phyloP scores from a whole-genome alignment of 1,284 basidiomycete species.

The Cryptococcus sp. region DNA sequence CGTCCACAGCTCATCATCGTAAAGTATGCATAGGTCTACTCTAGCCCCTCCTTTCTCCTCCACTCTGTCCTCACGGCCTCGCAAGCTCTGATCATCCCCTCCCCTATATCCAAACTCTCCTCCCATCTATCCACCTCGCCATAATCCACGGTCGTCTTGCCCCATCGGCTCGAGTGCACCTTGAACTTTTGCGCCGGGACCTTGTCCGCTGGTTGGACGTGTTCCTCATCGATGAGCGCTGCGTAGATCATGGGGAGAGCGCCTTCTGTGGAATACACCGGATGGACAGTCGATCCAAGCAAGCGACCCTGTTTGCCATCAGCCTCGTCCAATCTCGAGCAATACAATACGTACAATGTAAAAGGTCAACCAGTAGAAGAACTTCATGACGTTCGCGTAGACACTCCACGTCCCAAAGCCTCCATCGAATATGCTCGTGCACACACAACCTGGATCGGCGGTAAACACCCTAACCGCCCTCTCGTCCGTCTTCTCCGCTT shows the following conservation, averaged over 20 bases:
- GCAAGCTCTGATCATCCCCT: conserved; percentile 21
- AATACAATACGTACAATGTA: conserved; percentile 54
- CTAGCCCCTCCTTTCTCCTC: conserved; percentile 21
- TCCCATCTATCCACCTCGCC: conserved; percentile 40
- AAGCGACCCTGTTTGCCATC: conserved; percentile 15
- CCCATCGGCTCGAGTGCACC: conserved; percentile 20
- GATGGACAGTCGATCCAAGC: conserved; percentile 37
- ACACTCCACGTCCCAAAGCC: conserved; percentile 43
- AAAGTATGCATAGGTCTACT: conserved; percentile 5
- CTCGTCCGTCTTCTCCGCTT: conserved; percentile 31
- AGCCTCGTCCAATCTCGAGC: background rate
- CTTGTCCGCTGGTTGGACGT: conserved; percentile 21
- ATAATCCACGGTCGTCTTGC: conserved; percentile 24
- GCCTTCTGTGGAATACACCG: conserved; percentile 28
- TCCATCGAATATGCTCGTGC: conserved; percentile 57
- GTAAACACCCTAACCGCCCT: conserved; percentile 55
- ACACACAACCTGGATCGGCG: conserved; percentile 67
- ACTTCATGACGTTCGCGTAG: conserved; percentile 52
- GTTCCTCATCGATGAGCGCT: conserved; percentile 25
- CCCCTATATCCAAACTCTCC: conserved; percentile 19
- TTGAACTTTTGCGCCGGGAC: conserved; percentile 30
- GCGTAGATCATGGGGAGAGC: conserved; percentile 37
- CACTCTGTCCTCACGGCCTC: conserved; percentile 30
- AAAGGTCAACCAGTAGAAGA: conserved; percentile 58
- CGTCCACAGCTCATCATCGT: background rate